Conservation (phyloP, 73 alveolate genomes). For the Uronychia binucleata region DNA sequence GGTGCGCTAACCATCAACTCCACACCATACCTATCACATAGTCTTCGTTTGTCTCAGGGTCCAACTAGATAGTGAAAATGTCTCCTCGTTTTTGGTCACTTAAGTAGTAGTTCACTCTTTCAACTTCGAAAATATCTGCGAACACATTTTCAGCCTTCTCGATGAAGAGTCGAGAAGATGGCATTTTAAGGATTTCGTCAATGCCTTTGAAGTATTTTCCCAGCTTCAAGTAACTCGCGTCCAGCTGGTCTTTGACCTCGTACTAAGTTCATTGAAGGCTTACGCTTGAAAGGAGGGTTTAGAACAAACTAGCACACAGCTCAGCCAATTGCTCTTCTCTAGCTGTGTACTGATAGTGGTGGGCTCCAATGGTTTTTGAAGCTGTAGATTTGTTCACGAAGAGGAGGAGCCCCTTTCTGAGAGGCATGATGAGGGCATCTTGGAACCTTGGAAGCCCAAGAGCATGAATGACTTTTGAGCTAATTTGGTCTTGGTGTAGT, state of each 20-base stretch:
- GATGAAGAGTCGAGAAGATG: background rate
- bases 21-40: background rate
- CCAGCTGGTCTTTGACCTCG: background rate
- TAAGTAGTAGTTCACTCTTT: background rate
- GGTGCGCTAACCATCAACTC: background rate
- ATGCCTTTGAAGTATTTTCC: background rate
- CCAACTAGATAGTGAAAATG: background rate
- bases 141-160: background rate
- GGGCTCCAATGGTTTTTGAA: background rate
- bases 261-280: background rate
- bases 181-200: background rate
- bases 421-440: background rate
- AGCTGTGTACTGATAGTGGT: background rate
- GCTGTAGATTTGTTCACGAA: background rate
- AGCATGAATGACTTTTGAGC: background rate
- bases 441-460: background rate
- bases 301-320: background rate
- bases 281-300: background rate
- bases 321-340: background rate
- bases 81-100: background rate
- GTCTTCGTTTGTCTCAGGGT: background rate
- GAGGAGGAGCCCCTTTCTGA: background rate
- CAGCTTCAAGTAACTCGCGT: background rate
- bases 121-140: background rate
- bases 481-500: background rate